These are phyloP conservation scores for Papilionanthe hybrid DNA, from an alignment of 116 monocot species.

Conservation along the genomic window DNA sequence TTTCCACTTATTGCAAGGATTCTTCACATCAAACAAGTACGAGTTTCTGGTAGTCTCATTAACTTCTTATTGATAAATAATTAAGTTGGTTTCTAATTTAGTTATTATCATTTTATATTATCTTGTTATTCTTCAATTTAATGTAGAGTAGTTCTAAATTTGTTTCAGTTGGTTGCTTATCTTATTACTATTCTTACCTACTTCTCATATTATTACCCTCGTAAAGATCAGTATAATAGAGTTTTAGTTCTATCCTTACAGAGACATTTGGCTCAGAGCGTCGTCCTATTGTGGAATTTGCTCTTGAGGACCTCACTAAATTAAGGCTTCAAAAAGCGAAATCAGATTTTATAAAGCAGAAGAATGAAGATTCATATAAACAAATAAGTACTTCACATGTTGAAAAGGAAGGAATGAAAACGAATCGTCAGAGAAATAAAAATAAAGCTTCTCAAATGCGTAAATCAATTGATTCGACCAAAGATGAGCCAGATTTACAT, in stretches of 20 bases:
- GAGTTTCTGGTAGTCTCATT: neutral
- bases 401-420: slow-evolving; percentile 16
- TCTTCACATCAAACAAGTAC: neutral
- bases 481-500: neutral
- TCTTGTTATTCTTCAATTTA: too few species aligned
- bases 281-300: slow-evolving; percentile 94
- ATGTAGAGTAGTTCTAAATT: too few species aligned
- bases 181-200: too few species aligned
- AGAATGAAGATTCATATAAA: slow-evolving; percentile 15
- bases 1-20: neutral
- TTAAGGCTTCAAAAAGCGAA: slow-evolving; percentile 39
- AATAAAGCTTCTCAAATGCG: slow-evolving; percentile 14
- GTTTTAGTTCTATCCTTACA: slow-evolving; percentile 14
- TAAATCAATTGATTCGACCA: slow-evolving; percentile 6
- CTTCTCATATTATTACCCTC: neutral
- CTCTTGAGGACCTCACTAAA: slow-evolving; percentile 66
- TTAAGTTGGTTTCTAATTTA: too few species aligned
- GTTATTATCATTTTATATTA: too few species aligned
- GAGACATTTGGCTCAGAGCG: slow-evolving; percentile 83
- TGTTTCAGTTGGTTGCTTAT: too few species aligned
- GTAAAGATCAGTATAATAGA: neutral
- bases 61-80: neutral
- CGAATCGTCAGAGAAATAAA: slow-evolving; percentile 18
- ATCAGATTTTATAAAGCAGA: slow-evolving; percentile 21
- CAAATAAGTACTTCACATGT: slow-evolving; percentile 3